Evolutionary conservation across 2,329 filamentous ascomycete species (phyloP), one percentile per base, ranked within the genome.

Genomic region (Botryosphaeria dothidea): DNA sequence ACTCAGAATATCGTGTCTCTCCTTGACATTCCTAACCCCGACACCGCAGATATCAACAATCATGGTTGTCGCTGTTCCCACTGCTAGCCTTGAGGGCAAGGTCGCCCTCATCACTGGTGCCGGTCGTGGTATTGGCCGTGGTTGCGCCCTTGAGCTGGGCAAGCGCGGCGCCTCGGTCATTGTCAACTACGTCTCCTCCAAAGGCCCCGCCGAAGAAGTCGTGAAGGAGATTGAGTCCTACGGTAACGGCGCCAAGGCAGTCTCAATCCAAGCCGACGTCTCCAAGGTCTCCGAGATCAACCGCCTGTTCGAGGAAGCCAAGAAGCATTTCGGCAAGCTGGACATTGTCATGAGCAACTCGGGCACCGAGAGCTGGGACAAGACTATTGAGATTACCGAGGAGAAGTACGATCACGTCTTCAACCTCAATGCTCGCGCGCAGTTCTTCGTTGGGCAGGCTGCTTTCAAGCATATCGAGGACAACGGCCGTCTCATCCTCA

Each of bases 361-460:
- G 19, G 84, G 88, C 56, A 88, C 89, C 63, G 88, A 90, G 73
- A 85, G 82, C 51, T 90, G 90, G 82, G 87, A 88, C 67, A 86
- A 88, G 77, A 84, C 88, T 66, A 86, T 88, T 79, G 87, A 90
- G 70, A 87, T 90, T 66, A 82, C 86, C 4, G 86, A 88, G 75
- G 88, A 90, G 80, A 88, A 90, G 78, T 91, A 86, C 74, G 88
- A 91, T 75, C 86, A 88, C 67, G 88, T 90, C 69, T 90, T 91
- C 81, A 83, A 81, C 79, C 78, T 90, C 74, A 91, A 91, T 78
- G 85, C 88, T 6, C 81, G 87, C 8, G 88, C 88, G 52, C 88
- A 92, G 78, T 92, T 92, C 82, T 92, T 92, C 76, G 89, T 92
- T 61, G 90, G 89, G 21, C 89, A 92, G 79, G 87, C 90, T 65